phyloP scores from a whole-genome alignment of 129 eudicot genomes.

The sunflower (Helianthus annuus) region HanXRQr2.0-SUNRISE NC_035435.2:175189480-175189979 shows the following conservation, averaged over 20 bases:
- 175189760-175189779: constrained; percentile 17
- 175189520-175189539: no score
- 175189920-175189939: constrained; percentile 18
- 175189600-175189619: no score
- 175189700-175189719: constrained; percentile 12
- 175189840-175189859: constrained; percentile 34
- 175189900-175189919: constrained; percentile 6
- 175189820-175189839: constrained; percentile 28
- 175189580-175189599: no score
- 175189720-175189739: constrained; percentile 19
- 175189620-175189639: no score
- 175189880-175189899: constrained; percentile 24
- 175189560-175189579: no score
- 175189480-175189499: no score
- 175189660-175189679: constrained; percentile 20
- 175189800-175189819: constrained; percentile 21
- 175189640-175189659: not conserved
- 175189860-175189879: constrained; percentile 19
- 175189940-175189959: not conserved
- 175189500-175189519: no score
- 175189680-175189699: constrained; percentile 38
- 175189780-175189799: constrained; percentile 4
- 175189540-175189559: no score
- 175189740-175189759: constrained; percentile 44
- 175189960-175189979: constrained; percentile 15